These are phyloP conservation scores for Umbelopsis sp. DNA, from an alignment of 371 early-diverging fungal species.

Conservation along the genomic window DNA sequence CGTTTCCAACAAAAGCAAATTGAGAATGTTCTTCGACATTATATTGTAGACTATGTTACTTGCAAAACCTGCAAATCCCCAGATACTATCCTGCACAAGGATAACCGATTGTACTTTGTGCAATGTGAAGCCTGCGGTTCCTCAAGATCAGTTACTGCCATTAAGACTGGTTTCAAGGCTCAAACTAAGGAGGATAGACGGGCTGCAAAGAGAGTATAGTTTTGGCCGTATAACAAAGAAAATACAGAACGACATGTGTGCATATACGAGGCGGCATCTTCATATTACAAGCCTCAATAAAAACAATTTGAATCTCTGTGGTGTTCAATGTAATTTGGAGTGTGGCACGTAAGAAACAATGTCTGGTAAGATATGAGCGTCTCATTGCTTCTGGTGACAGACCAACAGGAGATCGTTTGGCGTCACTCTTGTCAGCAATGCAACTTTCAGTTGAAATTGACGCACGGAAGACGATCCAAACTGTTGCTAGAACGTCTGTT, in stretches of 20 bases:
- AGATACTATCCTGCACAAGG: slow-evolving; percentile 96
- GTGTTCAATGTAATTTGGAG: no score
- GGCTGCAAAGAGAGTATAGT: slow-evolving; percentile 31
- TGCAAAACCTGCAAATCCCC: slow-evolving; percentile 99
- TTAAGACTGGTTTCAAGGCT: slow-evolving; percentile 98
- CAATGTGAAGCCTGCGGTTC: slow-evolving; percentile 99
- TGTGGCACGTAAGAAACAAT: no score
- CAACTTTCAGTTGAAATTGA: no score
- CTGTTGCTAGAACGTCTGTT: no score
- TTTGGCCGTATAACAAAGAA: slow-evolving; percentile 7
- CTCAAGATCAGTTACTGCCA: slow-evolving; percentile 95
- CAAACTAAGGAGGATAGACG: slow-evolving; percentile 73
- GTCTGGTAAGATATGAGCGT: no score
- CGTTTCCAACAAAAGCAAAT: slow-evolving; percentile 99
- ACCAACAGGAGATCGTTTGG: no score
- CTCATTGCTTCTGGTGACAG: no score
- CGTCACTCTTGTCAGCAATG: no score
- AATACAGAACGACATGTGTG: slow-evolving; percentile 14
- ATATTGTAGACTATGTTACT: slow-evolving; percentile 99
- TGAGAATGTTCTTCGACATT: slow-evolving; percentile 97
- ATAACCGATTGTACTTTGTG: slow-evolving; percentile 97
- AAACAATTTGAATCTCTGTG: not conserved
- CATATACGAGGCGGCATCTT: slow-evolving; percentile 18
- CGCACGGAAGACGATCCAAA: no score
- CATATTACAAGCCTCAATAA: slow-evolving; percentile 14